phyloP scores from a whole-genome alignment of 805 yeast genomes.

The Pichia exigua region DNA sequence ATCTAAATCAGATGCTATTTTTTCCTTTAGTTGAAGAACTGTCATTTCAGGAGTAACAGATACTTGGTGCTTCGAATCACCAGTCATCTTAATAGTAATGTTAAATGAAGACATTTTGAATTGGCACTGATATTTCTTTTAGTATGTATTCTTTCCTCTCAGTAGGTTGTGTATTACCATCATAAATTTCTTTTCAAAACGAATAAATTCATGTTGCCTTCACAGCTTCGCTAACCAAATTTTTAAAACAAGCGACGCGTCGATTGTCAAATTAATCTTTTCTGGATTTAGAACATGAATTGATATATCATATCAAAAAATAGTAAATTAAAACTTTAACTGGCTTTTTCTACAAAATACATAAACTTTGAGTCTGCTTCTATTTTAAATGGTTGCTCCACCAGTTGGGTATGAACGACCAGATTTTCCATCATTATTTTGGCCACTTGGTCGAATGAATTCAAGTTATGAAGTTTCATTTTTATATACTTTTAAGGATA shows the following conservation, averaged over 20 bases:
- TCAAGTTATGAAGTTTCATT: conserved; percentile 39
- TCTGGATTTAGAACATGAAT: no score
- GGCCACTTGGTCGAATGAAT: conserved; percentile 45
- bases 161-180: no score
- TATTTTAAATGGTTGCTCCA: conserved; percentile 18
- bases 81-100: conserved; percentile 35
- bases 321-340: neutral
- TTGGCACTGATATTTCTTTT: neutral
- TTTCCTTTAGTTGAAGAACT: conserved; percentile 60
- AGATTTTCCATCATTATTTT: conserved; percentile 67
- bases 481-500: conserved; percentile 61
- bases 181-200: no score
- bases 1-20: conserved; percentile 51
- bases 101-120: conserved; percentile 15
- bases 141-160: no score
- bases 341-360: neutral
- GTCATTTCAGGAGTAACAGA: conserved; percentile 45
- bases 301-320: no score
- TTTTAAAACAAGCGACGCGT: neutral
- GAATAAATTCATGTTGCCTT: neutral
- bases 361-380: neutral
- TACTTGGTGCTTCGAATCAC: conserved; percentile 73
- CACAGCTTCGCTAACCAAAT: neutral
- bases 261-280: neutral
- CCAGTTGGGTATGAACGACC: conserved; percentile 85